Evolutionary conservation across 2,329 filamentous ascomycete species (phyloP).

Genomic region (Xylaria sp.): DNA sequence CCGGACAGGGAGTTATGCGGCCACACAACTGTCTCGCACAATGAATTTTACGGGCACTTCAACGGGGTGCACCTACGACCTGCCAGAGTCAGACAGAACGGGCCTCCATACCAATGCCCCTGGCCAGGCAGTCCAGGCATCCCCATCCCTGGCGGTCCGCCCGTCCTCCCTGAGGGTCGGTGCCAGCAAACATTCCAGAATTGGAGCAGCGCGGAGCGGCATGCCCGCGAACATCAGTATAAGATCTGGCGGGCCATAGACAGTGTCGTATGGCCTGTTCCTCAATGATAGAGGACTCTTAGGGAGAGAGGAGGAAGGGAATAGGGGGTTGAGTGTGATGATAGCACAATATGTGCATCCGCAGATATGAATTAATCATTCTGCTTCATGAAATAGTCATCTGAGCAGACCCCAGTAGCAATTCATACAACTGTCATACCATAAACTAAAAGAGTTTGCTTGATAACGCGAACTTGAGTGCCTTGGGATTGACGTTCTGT

Average conservation of each 20-base stretch:
- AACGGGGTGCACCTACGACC: neutral
- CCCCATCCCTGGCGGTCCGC: neutral
- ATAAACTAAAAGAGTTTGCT: too few species aligned
- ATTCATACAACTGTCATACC: too few species aligned
- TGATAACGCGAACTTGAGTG: too few species aligned
- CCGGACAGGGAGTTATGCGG: neutral
- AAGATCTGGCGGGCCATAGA: slow-evolving; percentile 1
- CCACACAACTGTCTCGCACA: neutral
- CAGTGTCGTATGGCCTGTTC: neutral
- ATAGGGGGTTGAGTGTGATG: neutral
- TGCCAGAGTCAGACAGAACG: too few species aligned
- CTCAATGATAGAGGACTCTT: neutral
- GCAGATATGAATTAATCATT: neutral
- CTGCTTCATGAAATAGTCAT: neutral
- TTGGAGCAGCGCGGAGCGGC: neutral
- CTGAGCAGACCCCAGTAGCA: neutral
- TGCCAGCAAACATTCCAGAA: neutral
- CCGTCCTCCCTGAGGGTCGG: neutral
- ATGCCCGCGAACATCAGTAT: slow-evolving; percentile 17
- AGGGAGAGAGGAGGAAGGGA: neutral
- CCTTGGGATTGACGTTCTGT: too few species aligned
- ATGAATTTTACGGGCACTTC: slow-evolving; percentile 9
- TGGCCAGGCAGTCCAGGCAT: neutral
- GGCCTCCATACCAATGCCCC: neutral
- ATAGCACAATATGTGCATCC: neutral